A percentile compares a stretch with the other conserved stretches of the same genome.
Evolutionary conservation across 495 filamentous ascomycete species (phyloP).

Genomic region (Penicillium samsonianum): DNA sequence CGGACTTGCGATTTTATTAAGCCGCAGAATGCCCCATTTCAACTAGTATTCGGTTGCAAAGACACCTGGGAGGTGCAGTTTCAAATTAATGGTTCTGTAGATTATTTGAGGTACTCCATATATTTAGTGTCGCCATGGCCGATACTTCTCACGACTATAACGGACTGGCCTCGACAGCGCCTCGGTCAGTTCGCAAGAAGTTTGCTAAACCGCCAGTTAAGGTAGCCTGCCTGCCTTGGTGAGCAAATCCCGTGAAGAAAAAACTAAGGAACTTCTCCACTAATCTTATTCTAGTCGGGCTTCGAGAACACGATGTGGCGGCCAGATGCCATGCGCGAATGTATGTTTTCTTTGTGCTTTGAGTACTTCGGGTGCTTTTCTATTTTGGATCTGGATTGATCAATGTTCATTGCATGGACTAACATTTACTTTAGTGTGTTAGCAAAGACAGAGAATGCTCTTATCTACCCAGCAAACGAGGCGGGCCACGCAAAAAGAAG

Average conservation of each 20-base stretch:
- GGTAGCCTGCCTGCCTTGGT: slow-evolving; percentile 64
- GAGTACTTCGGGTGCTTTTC: not conserved
- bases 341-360: slow-evolving; percentile 39
- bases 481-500: slow-evolving; percentile 55
- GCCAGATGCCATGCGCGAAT: slow-evolving; percentile 56
- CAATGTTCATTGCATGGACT: slow-evolving; percentile 1
- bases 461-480: slow-evolving; percentile 59
- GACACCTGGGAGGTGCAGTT: slow-evolving; percentile 5
- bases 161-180: slow-evolving; percentile 20
- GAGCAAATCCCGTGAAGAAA: slow-evolving; percentile 26
- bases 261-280: slow-evolving; percentile 4
- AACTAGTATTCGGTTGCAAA: slow-evolving; percentile 5
- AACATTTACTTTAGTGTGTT: slow-evolving; percentile 44
- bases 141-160: slow-evolving; percentile 23
- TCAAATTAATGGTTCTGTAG: slow-evolving; percentile 15
- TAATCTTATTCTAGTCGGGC: slow-evolving; percentile 46
- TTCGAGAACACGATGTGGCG: slow-evolving; percentile 60
- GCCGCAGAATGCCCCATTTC: slow-evolving; percentile 4
- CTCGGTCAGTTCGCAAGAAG: slow-evolving; percentile 44
- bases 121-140: slow-evolving; percentile 33
- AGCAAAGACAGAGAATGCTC: slow-evolving; percentile 54
- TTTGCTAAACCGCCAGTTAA: slow-evolving; percentile 63
- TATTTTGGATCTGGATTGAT: not conserved
- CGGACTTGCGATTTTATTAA: not conserved
- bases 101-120: slow-evolving; percentile 17